Evolutionary conservation across 208 protist genomes (phyloP), one percentile per base, ranked within the genome.

Genomic region (Porcisia hertigi): DNA sequence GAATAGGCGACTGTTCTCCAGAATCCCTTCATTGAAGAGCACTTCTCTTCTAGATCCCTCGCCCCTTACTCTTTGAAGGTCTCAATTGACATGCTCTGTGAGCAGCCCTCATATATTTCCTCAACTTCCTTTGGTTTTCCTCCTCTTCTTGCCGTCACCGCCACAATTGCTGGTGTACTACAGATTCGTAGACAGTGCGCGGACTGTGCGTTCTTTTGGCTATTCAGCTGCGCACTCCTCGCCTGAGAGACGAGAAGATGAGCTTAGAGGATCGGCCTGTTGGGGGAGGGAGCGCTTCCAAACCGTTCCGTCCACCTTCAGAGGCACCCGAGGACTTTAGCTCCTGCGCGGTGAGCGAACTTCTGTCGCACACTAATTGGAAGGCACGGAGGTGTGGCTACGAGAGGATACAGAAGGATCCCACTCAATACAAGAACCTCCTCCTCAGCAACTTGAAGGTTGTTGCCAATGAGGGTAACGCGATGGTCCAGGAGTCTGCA

Each of bases 351-450:
- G 54, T 95, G 9, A 79, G 87, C 20, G 67, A 89, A 49, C 72
- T 94, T 25, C 73, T 97, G 2, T 30, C 39, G 1, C 86, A 94
- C 75, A 80, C 65, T 60, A 92, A 91, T 78, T 97, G 93, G 92
- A 95, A 94, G 69, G 93, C 88, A 0, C 81, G 93, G 0, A 91
- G 91, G 49, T 75, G 84, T 36, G 93, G 86, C 0, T 95, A 88
- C 66, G 87, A 92, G n/a, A 74, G 72, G 16, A 65, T 96, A 4
- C 74, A 83, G 8, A 60, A 69, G 20, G 73, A 81, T 49, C 87
- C 90, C 1, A 57, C 41, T 16, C 63, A 69, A 16, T 36, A 86
- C 53, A 86, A 84, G 52, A 52, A 73, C 3, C 58, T 72, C 18
- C 45, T 97, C 5, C 59, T 96, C 14, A 74, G 86, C 14, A 86